Evolutionary conservation across 164 flowering plant genomes (phyloP).

Genomic region (Aristolochia fimbriata): DNA sequence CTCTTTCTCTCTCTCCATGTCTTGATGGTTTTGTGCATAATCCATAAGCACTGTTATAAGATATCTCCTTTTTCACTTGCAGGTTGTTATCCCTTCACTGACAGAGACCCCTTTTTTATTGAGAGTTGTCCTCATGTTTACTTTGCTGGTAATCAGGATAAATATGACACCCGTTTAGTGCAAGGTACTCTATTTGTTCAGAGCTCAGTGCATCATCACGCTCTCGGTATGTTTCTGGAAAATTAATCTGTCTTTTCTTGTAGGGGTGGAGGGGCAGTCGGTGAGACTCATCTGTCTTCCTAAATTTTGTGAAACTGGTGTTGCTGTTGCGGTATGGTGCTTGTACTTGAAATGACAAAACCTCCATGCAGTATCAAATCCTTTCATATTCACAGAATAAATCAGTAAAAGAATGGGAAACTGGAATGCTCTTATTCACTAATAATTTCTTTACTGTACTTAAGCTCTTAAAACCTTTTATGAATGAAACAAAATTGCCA

Average conservation of each 20-base stretch:
- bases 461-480: background rate
- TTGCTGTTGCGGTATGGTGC: conserved; percentile 68
- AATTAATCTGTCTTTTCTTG: conserved; percentile 5
- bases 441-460: background rate
- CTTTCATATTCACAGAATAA: background rate
- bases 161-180: conserved; percentile 47
- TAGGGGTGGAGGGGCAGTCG: conserved; percentile 87
- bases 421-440: background rate
- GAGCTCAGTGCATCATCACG: background rate
- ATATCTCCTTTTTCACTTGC: conserved; percentile 11
- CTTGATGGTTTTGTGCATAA: background rate
- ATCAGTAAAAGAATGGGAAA: background rate
- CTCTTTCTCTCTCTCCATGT: too few species aligned
- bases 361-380: background rate
- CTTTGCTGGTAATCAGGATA: conserved; percentile 81
- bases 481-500: background rate
- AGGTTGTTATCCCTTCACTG: conserved; percentile 97
- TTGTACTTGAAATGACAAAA: background rate
- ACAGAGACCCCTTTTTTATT: conserved; percentile 80
- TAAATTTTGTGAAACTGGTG: conserved; percentile 73
- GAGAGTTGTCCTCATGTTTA: conserved; percentile 96
- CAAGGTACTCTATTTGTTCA: conserved; percentile 36
- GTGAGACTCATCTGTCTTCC: conserved; percentile 84
- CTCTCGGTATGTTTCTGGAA: background rate
- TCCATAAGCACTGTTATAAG: background rate